These are phyloP conservation scores for Funneliformis geosporum DNA, from an alignment of 192 early-diverging fungal genomes.

Conservation along the genomic window DNA sequence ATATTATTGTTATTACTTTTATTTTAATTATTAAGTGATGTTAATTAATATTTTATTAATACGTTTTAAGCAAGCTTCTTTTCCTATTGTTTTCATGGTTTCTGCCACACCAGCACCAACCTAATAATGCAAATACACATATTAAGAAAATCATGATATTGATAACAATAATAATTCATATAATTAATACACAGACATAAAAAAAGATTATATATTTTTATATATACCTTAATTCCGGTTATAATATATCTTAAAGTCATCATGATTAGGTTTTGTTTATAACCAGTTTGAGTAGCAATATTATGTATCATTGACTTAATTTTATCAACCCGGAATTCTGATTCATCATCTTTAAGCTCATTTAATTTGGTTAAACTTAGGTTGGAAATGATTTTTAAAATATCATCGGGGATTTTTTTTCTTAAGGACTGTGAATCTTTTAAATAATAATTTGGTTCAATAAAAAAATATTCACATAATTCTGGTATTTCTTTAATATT, in stretches of 20 bases:
- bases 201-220: not conserved
- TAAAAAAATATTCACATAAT: slow-evolving; percentile 57
- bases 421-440: slow-evolving; percentile 44
- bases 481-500: slow-evolving; percentile 56
- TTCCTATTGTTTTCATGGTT: slow-evolving; percentile 53
- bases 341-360: slow-evolving; percentile 4
- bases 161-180: not conserved
- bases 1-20: too few relatives aligned
- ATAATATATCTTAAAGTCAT: slow-evolving; percentile 65
- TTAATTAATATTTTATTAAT: slow-evolving; percentile 32
- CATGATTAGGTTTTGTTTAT: slow-evolving; percentile 59
- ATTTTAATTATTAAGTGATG: not conserved
- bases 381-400: slow-evolving; percentile 35
- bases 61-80: slow-evolving; percentile 39
- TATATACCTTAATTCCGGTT: slow-evolving; percentile 56
- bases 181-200: not conserved
- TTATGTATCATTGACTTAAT: slow-evolving; percentile 45
- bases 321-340: slow-evolving; percentile 34
- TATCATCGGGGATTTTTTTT: slow-evolving; percentile 40
- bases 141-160: not conserved
- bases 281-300: slow-evolving; percentile 38
- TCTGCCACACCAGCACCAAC: slow-evolving; percentile 60
- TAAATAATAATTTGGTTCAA: slow-evolving; percentile 48
- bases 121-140: slow-evolving; percentile 18
- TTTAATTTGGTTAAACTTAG: slow-evolving; percentile 35